Conservation (phyloP, 2,329 filamentous ascomycete species). For the Phaeosphaeriaceae sp. region DNA sequence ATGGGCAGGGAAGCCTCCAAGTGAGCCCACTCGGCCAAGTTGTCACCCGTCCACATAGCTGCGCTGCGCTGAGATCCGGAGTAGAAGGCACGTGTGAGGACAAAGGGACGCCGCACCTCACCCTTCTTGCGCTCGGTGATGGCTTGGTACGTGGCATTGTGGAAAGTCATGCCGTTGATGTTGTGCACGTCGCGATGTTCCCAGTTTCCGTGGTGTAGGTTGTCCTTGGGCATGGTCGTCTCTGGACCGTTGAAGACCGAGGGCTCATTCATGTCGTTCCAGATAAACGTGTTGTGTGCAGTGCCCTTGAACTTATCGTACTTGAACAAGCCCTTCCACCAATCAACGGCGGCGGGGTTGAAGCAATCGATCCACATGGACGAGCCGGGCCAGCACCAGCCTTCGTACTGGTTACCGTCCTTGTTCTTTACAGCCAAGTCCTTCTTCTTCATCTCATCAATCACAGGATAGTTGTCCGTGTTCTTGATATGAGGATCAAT, state of each 20-base stretch:
- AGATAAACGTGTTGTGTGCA: conserved; percentile 86
- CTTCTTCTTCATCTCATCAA: conserved; percentile 82
- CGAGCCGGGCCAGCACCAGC: conserved; percentile 98
- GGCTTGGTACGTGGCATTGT: conserved; percentile 91
- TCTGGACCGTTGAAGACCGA: conserved; percentile 99
- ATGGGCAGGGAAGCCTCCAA: conserved; percentile 90
- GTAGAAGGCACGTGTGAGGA: conserved; percentile 91
- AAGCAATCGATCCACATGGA: conserved; percentile 97
- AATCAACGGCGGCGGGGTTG: conserved; percentile 86
- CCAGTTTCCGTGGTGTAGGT: conserved; percentile 89
- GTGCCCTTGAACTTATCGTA: conserved; percentile 89
- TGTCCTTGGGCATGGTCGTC: conserved; percentile 99
- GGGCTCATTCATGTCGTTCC: conserved; percentile 99
- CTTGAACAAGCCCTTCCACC: conserved; percentile 90
- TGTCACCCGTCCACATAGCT: conserved; percentile 99
- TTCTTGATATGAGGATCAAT: conserved; percentile 99
- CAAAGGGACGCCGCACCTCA: conserved; percentile 84
- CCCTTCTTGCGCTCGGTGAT: conserved; percentile 85
- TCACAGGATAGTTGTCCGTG: conserved; percentile 75
- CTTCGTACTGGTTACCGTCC: conserved; percentile 86
- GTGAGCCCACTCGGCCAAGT: conserved; percentile 91
- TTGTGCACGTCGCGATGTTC: conserved; percentile 98
- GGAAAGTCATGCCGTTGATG: conserved; percentile 91
- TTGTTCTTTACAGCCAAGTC: conserved; percentile 88
- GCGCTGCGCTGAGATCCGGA: conserved; percentile 87